These are phyloP conservation scores for Trichocladium antarcticum DNA, from an alignment of 495 filamentous ascomycete genomes.

Conservation along the genomic window DNA sequence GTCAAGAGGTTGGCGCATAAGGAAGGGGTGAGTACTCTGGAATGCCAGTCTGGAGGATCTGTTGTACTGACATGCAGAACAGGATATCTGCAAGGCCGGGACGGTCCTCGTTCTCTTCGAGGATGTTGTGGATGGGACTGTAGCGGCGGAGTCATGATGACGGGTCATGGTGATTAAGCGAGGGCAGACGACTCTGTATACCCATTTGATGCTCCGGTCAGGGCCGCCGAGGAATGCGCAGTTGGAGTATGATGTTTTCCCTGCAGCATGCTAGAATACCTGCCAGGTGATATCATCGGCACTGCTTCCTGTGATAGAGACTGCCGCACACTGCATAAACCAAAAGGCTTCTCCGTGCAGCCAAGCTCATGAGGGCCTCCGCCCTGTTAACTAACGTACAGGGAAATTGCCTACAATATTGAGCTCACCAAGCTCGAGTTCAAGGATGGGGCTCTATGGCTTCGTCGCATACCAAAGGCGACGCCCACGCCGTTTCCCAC, in stretches of 20 bases:
- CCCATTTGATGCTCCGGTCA: not conserved
- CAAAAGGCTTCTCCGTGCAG: too few relatives aligned
- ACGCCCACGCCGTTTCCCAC: too few relatives aligned
- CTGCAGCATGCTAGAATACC: not conserved
- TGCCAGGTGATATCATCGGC: too few relatives aligned
- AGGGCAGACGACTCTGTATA: not conserved
- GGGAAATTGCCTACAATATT: too few relatives aligned
- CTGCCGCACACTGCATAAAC: too few relatives aligned
- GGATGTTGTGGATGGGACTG: slow-evolving; percentile 20
- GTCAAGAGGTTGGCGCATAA: slow-evolving; percentile 75
- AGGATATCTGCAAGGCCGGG: slow-evolving; percentile 51
- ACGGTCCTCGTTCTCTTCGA: slow-evolving; percentile 46
- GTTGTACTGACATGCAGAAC: slow-evolving; percentile 8
- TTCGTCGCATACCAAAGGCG: too few relatives aligned
- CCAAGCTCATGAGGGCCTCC: too few relatives aligned
- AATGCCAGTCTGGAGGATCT: not conserved
- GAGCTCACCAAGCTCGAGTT: too few relatives aligned
- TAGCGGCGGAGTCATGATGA: slow-evolving; percentile 20
- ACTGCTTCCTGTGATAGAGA: too few relatives aligned
- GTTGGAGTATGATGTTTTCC: not conserved
- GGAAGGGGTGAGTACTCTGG: slow-evolving; percentile 58
- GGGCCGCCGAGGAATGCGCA: not conserved
- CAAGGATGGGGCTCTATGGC: too few relatives aligned
- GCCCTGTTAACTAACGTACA: too few relatives aligned
- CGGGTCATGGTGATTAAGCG: not conserved